A percentile compares a stretch with the other conserved stretches of the same genome.
Evolutionary conservation across 1,284 basidiomycete genomes (phyloP).

Genomic region (Wallemia mellicola): DNA sequence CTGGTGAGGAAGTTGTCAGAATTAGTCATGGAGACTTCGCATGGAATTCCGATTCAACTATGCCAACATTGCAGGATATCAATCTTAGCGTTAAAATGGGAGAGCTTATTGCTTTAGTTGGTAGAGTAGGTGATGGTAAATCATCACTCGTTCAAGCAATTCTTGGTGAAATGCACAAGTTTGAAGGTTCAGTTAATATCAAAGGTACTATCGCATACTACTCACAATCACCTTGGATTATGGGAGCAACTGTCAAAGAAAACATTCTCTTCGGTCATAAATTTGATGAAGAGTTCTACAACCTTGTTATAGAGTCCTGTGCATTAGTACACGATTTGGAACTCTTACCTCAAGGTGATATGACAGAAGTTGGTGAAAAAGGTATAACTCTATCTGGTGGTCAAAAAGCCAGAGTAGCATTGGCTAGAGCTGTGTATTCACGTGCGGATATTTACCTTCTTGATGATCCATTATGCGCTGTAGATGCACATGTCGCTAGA

Average conservation of each 20-base stretch:
- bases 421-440: constrained; percentile 52
- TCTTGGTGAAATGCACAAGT: constrained; percentile 60
- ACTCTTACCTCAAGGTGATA: constrained; percentile 36
- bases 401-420: constrained; percentile 43
- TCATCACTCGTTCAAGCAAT: constrained; percentile 41
- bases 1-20: constrained; percentile 40
- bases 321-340: constrained; percentile 52
- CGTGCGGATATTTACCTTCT: constrained; percentile 32
- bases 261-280: constrained; percentile 74
- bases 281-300: constrained; percentile 34
- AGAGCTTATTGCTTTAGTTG: constrained; percentile 59
- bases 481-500: constrained; percentile 36
- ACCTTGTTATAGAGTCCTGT: constrained; percentile 29
- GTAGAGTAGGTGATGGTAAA: constrained; percentile 79
- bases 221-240: constrained; percentile 66
- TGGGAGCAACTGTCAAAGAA: constrained; percentile 45
- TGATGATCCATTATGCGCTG: constrained; percentile 26
- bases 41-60: constrained; percentile 30
- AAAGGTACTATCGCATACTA: constrained; percentile 61
- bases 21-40: constrained; percentile 44
- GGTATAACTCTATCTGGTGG: constrained; percentile 27
- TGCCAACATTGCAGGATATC: constrained; percentile 43
- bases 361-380: constrained; percentile 50
- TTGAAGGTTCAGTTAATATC: constrained; percentile 38
- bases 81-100: constrained; percentile 46